Conservation (phyloP, 208 protist genomes). For the Trypanosoma rangeli region DNA sequence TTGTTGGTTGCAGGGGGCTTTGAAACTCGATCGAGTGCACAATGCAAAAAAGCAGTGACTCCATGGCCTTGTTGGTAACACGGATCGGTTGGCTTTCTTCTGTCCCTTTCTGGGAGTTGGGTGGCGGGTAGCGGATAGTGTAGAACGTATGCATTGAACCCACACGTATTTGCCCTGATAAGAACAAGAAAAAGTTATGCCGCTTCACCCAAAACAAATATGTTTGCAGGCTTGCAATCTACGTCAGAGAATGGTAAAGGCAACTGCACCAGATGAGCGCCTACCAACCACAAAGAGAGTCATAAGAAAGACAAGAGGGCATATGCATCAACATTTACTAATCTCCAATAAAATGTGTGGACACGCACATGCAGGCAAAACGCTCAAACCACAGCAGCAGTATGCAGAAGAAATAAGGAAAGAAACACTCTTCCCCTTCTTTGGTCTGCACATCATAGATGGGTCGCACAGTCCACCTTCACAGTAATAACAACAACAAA, state of each 20-base stretch:
- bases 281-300: neutral
- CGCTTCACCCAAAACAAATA: neutral
- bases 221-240: neutral
- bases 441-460: too few relatives aligned
- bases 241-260: neutral
- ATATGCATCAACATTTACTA: too few relatives aligned
- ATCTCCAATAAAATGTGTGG: neutral
- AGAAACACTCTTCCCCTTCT: too few relatives aligned
- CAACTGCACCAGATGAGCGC: neutral
- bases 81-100: slow-evolving; percentile 40
- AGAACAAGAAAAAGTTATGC: neutral
- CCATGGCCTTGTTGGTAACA: slow-evolving; percentile 64
- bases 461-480: too few relatives aligned
- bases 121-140: slow-evolving; percentile 32
- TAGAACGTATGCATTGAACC: slow-evolving; percentile 31
- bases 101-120: slow-evolving; percentile 15
- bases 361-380: neutral
- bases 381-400: neutral
- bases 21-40: slow-evolving; percentile 78
- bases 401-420: neutral
- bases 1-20: slow-evolving; percentile 39
- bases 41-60: slow-evolving; percentile 63
- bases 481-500: slow-evolving; percentile 17
- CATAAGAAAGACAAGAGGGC: too few relatives aligned
- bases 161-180: neutral